phyloP scores from a whole-genome alignment of 1,284 basidiomycete species.

The Termitomyces sp. region DNA sequence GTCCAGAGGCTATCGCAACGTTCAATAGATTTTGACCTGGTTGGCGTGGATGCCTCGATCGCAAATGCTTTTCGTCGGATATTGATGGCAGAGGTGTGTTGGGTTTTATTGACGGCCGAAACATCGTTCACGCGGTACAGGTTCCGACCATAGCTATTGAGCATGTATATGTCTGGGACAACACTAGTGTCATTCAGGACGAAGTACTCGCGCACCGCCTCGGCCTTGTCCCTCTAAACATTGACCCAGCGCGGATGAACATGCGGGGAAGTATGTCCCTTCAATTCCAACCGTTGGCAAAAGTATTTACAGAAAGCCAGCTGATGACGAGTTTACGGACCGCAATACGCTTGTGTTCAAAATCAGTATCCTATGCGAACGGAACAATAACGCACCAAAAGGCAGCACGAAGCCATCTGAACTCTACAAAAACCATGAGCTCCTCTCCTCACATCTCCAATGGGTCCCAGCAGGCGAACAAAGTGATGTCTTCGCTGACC shows the following conservation, averaged over 20 bases:
- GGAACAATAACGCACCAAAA: slow-evolving; percentile 47
- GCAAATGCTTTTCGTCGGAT: slow-evolving; percentile 93
- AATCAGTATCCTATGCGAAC: slow-evolving; percentile 69
- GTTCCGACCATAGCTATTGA: slow-evolving; percentile 94
- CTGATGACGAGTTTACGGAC: slow-evolving; percentile 68
- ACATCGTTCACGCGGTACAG: slow-evolving; percentile 33
- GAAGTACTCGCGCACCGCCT: slow-evolving; percentile 91
- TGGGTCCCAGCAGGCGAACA: slow-evolving; percentile 93
- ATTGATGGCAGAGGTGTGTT: slow-evolving; percentile 85
- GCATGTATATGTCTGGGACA: slow-evolving; percentile 92
- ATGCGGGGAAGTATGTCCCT: slow-evolving; percentile 35
- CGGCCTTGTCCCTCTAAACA: slow-evolving; percentile 85
- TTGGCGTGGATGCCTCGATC: slow-evolving; percentile 94
- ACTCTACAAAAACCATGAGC: slow-evolving; percentile 67
- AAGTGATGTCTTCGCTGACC: slow-evolving; percentile 41
- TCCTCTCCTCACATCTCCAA: slow-evolving; percentile 75
- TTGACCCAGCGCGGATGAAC: slow-evolving; percentile 72
- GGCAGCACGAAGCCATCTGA: slow-evolving; percentile 55
- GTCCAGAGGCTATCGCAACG: slow-evolving; percentile 77
- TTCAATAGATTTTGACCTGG: slow-evolving; percentile 90
- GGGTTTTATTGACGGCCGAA: not conserved
- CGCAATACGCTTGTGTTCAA: slow-evolving; percentile 91
- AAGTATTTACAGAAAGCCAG: not conserved
- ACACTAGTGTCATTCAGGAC: slow-evolving; percentile 92
- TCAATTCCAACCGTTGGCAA: not conserved